Conservation (phyloP, 2,329 filamentous ascomycete species). For the Arthrinium puccinioides region DNA sequence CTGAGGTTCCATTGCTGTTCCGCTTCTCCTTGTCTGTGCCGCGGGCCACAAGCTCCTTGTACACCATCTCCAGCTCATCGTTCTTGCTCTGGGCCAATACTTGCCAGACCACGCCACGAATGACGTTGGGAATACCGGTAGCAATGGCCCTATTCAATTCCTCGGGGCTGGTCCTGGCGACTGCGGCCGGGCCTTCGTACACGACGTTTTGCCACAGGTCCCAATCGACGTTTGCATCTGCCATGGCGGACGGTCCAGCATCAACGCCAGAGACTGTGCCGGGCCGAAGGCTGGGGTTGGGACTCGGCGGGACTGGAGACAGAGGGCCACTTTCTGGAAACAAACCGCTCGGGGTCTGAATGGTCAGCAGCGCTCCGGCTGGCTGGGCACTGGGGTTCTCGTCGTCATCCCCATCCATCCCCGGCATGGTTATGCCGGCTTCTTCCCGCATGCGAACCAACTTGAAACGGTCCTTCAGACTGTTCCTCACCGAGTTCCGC, state of each 20-base stretch:
- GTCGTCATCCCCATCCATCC: constrained; percentile 42
- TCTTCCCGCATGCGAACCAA: constrained; percentile 69
- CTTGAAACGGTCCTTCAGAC: constrained; percentile 73
- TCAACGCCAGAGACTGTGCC: constrained; percentile 80
- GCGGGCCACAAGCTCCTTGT: constrained; percentile 69
- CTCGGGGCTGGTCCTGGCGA: constrained; percentile 79
- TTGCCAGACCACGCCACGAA: constrained; percentile 98
- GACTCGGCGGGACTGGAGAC: constrained; percentile 51
- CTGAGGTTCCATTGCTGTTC: constrained; percentile 45
- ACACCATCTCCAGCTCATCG: constrained; percentile 80
- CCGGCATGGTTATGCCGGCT: constrained; percentile 43
- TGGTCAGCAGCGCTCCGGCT: constrained; percentile 15
- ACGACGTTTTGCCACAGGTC: constrained; percentile 96
- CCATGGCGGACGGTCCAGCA: constrained; percentile 63
- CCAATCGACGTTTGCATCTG: constrained; percentile 85
- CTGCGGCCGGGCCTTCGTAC: constrained; percentile 84
- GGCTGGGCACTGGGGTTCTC: constrained; percentile 24
- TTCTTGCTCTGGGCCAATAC: constrained; percentile 94
- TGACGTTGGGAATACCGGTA: constrained; percentile 86
- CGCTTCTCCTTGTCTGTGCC: constrained; percentile 75
- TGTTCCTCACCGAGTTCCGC: constrained; percentile 48
- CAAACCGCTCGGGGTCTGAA: constrained; percentile 14
- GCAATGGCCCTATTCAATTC: constrained; percentile 88
- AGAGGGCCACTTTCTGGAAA: constrained; percentile 22
- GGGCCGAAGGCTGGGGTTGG: constrained; percentile 68